Percentiles rank a stretch among this genome's conserved stretches.
Evolutionary conservation across 228 moss, liverwort and hornwort genomes (phyloP).

Genomic region (Sphagnum magellanicum): DNA sequence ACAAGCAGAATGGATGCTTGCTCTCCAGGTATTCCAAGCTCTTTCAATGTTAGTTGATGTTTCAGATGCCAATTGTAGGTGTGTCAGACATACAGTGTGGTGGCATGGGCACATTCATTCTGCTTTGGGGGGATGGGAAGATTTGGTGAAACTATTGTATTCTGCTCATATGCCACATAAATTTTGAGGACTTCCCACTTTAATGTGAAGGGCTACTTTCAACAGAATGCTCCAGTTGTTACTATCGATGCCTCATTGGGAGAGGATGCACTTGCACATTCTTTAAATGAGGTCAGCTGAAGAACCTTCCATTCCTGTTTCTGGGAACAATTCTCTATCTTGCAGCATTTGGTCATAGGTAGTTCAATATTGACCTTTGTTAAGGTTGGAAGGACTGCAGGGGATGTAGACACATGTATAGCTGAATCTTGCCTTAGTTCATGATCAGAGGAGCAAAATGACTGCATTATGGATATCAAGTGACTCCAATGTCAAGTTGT

Average conservation of each 20-base stretch:
- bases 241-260: conserved; percentile 90
- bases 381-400: too few relatives aligned
- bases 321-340: too few relatives aligned
- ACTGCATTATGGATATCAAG: too few relatives aligned
- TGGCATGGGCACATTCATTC: too few relatives aligned
- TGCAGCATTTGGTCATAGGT: too few relatives aligned
- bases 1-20: conserved; percentile 79
- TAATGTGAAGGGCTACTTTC: conserved; percentile 57
- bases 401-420: too few relatives aligned
- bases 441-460: too few relatives aligned
- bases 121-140: neutral
- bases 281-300: conserved; percentile 59
- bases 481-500: neutral
- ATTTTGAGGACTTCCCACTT: neutral
- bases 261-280: conserved; percentile 77
- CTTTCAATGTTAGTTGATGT: neutral
- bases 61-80: conserved; percentile 1
- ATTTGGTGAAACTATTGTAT: too few relatives aligned
- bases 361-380: too few relatives aligned
- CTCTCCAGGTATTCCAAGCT: conserved; percentile 54
- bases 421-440: too few relatives aligned
- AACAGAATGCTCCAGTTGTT: conserved; percentile 61
- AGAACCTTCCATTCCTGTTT: neutral
- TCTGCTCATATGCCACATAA: too few relatives aligned
- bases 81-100: neutral